Conservation (phyloP, 805 yeast genomes). For the Candida caryicola region DNA sequence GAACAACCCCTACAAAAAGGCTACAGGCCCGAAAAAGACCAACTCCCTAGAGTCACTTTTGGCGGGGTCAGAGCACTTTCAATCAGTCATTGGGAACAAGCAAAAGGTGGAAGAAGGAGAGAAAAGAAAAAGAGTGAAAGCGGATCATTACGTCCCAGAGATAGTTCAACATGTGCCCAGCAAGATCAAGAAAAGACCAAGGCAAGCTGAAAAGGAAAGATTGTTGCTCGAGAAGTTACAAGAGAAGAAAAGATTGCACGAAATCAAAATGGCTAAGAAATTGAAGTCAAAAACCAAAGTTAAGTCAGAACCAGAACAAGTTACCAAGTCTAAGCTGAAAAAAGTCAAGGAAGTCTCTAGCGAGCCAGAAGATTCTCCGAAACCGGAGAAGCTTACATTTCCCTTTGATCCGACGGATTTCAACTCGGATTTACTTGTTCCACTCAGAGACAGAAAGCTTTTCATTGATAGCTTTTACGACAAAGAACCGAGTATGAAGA, state of each 20-base stretch:
- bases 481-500: conserved; percentile 17
- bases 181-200: conserved; percentile 13
- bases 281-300: conserved; percentile 3
- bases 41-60: conserved; percentile 4
- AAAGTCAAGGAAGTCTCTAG: neutral
- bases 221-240: conserved; percentile 10
- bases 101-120: conserved; percentile 29
- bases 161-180: conserved; percentile 12
- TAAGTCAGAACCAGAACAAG: conserved; percentile 3
- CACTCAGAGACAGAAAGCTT: conserved; percentile 15
- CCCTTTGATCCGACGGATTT: conserved; percentile 41
- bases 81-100: conserved; percentile 39
- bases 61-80: conserved; percentile 36
- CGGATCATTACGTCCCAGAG: conserved; percentile 27
- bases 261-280: conserved; percentile 1
- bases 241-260: neutral
- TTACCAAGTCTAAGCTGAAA: neutral
- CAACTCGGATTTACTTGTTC: conserved; percentile 26
- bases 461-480: conserved; percentile 17
- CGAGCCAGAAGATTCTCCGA: conserved; percentile 1
- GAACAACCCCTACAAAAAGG: neutral
- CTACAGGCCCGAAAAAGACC: conserved; percentile 7
- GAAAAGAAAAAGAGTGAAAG: conserved; percentile 30
- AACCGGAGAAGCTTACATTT: conserved; percentile 23
- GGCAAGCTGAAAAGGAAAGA: conserved; percentile 9